phyloP scores from a whole-genome alignment of 352 stramenopile species.

The Pythium coloratum region DNA sequence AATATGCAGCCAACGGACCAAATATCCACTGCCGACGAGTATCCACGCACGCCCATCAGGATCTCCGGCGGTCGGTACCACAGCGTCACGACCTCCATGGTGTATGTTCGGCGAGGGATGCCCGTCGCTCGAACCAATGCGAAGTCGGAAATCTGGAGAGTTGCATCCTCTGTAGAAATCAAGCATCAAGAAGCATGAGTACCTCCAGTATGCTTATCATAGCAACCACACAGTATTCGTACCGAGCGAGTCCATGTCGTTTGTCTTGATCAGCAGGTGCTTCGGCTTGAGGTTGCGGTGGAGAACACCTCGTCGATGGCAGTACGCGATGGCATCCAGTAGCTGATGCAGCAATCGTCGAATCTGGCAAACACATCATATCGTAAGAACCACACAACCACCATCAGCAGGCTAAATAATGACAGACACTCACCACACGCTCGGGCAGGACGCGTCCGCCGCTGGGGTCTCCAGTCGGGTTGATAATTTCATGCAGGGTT shows the following conservation, averaged over 20 bases:
- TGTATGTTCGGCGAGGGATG: slow-evolving; percentile 88
- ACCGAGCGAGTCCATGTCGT: slow-evolving; percentile 61
- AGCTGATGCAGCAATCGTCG: slow-evolving; percentile 84
- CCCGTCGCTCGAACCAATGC: slow-evolving; percentile 84
- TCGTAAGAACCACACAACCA: slow-evolving; percentile 4
- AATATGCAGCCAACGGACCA: slow-evolving; percentile 97
- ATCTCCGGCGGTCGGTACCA: slow-evolving; percentile 92
- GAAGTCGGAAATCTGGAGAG: slow-evolving; percentile 88
- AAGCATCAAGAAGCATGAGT: background rate
- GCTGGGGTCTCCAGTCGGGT: slow-evolving; percentile 81
- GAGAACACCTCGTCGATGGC: slow-evolving; percentile 84
- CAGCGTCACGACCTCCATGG: slow-evolving; percentile 89
- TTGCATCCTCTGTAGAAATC: slow-evolving; percentile 42
- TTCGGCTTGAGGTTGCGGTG: slow-evolving; percentile 92
- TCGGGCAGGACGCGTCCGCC: slow-evolving; percentile 76
- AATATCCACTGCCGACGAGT: slow-evolving; percentile 90
- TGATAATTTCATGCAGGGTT: slow-evolving; percentile 90
- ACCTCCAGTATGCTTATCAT: background rate
- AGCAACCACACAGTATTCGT: slow-evolving; percentile 9
- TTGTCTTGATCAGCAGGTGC: slow-evolving; percentile 84
- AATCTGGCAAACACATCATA: slow-evolving; percentile 40
- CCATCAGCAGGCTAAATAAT: no score
- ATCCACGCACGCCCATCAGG: slow-evolving; percentile 85
- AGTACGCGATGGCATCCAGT: slow-evolving; percentile 87
- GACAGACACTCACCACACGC: slow-evolving; percentile 46